Evolutionary conservation across 2,329 filamentous ascomycete species (phyloP).

Genomic region (Cercospora berteroae): DNA sequence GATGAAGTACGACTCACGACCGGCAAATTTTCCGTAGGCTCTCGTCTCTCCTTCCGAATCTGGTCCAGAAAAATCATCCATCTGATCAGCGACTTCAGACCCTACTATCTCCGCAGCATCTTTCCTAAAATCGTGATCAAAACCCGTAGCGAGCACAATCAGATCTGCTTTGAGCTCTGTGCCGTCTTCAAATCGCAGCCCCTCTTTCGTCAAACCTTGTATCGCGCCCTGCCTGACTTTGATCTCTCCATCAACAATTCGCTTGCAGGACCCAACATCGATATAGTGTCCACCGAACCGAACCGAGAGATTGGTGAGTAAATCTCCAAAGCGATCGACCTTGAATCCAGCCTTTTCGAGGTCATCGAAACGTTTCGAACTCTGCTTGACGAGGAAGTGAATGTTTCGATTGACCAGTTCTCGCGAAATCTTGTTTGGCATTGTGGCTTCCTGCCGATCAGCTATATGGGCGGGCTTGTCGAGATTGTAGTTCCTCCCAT

Average conservation of each 20-base stretch:
- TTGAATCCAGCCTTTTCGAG: constrained; percentile 46
- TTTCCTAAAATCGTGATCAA: constrained; percentile 44
- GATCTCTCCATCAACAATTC: constrained; percentile 48
- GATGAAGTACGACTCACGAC: constrained; percentile 40
- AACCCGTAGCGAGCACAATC: constrained; percentile 50
- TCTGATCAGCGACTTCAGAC: constrained; percentile 40
- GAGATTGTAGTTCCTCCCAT: constrained; percentile 25
- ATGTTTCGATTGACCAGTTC: constrained; percentile 36
- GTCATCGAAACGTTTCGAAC: constrained; percentile 43
- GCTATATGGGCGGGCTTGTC: constrained; percentile 20
- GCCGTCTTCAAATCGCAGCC: constrained; percentile 47
- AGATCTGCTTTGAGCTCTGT: constrained; percentile 46
- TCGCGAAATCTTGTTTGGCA: constrained; percentile 34
- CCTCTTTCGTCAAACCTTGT: constrained; percentile 40
- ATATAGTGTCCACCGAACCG: constrained; percentile 51
- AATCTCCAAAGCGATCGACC: constrained; percentile 41
- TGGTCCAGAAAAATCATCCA: constrained; percentile 48
- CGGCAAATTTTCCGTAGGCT: constrained; percentile 43
- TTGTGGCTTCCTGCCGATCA: constrained; percentile 29
- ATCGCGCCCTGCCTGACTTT: constrained; percentile 45
- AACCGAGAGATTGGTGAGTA: constrained; percentile 42
- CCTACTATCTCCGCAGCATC: constrained; percentile 44
- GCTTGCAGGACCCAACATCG: constrained; percentile 45
- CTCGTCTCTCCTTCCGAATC: constrained; percentile 50
- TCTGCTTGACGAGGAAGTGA: constrained; percentile 32